A percentile compares a stretch with the other conserved stretches of the same genome.
phyloP scores from a whole-genome alignment of 176 grass and related monocot species.

The Bothriochloa decipiens region DNA sequence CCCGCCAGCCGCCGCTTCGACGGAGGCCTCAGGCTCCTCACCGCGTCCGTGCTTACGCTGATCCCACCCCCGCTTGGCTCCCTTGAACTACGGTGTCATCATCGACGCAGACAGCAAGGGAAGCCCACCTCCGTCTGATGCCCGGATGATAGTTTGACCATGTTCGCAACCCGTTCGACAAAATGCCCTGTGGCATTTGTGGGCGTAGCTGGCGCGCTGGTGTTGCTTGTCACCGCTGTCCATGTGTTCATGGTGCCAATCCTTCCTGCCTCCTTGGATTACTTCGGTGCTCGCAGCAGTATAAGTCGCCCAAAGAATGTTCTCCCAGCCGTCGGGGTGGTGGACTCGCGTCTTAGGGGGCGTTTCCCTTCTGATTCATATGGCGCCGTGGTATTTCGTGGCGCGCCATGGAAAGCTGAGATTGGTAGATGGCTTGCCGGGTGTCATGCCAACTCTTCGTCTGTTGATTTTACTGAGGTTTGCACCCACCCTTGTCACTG shows the following conservation, averaged over 20 bases:
- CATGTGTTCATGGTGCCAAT: conserved; percentile 67
- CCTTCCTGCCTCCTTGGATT: conserved; percentile 57
- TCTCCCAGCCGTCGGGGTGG: background rate
- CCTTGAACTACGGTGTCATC: background rate
- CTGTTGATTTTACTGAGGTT: conserved; percentile 71
- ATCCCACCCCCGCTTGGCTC: background rate
- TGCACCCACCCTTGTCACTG: background rate
- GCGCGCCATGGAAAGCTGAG: conserved; percentile 70
- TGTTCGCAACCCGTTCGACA: conserved; percentile 45
- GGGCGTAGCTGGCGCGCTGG: conserved; percentile 43
- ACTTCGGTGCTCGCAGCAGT: conserved; percentile 30
- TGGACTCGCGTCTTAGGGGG: conserved; percentile 45
- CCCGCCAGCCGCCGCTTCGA: background rate
- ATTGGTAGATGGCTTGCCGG: conserved; percentile 79
- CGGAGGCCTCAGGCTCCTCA: background rate
- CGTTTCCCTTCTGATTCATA: conserved; percentile 58
- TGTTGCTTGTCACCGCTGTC: conserved; percentile 44
- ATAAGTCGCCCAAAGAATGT: conserved; percentile 17
- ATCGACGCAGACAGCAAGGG: background rate
- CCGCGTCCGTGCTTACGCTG: background rate
- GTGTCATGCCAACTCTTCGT: conserved; percentile 47
- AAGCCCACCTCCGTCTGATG: background rate
- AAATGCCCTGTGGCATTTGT: conserved; percentile 56
- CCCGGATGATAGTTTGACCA: conserved; percentile 23
- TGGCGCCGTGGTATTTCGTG: conserved; percentile 54